Percentiles rank a stretch among this genome's conserved stretches.
Conservation (phyloP, 75 land plant species). For the Chamaecyparis obtusa region DNA sequence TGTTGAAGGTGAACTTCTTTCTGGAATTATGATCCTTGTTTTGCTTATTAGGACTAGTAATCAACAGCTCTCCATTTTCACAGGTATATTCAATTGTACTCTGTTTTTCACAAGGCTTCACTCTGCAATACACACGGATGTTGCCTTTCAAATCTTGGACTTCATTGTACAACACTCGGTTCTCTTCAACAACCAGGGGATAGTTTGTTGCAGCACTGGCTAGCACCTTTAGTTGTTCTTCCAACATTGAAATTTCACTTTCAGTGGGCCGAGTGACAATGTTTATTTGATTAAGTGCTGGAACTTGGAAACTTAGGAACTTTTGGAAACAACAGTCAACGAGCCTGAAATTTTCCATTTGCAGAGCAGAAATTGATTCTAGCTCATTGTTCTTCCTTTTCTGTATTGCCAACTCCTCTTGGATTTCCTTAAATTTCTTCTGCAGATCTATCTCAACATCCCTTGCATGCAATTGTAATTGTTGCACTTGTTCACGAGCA, state of each 20-base stretch:
- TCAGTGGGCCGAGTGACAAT: slow-evolving; percentile 29
- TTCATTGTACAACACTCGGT: slow-evolving; percentile 75
- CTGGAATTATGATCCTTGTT: slow-evolving; percentile 59
- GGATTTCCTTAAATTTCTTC: slow-evolving; percentile 46
- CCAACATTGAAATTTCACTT: slow-evolving; percentile 45
- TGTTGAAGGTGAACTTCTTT: slow-evolving; percentile 79
- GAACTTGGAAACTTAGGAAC: slow-evolving; percentile 35
- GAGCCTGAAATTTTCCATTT: slow-evolving; percentile 33
- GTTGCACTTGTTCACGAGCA: slow-evolving; percentile 33
- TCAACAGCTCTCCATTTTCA: slow-evolving; percentile 87
- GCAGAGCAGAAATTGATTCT: slow-evolving; percentile 43
- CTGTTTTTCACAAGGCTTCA: slow-evolving; percentile 68
- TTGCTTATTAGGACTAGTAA: slow-evolving; percentile 74
- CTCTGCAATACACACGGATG: slow-evolving; percentile 91
- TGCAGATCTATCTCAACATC: slow-evolving; percentile 32
- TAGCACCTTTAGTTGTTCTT: slow-evolving; percentile 42
- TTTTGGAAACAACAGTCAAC: slow-evolving; percentile 37
- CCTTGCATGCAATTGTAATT: slow-evolving; percentile 43
- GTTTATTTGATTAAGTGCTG: slow-evolving; percentile 50
- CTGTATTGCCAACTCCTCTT: slow-evolving; percentile 44
- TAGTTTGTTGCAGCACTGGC: slow-evolving; percentile 62
- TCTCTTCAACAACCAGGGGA: slow-evolving; percentile 71
- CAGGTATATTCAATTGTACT: slow-evolving; percentile 73
- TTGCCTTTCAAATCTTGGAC: slow-evolving; percentile 97
- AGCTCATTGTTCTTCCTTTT: slow-evolving; percentile 51